Evolutionary conservation across 2,329 filamentous ascomycete species (phyloP).

Genomic region (Trichoderma lentiforme): DNA sequence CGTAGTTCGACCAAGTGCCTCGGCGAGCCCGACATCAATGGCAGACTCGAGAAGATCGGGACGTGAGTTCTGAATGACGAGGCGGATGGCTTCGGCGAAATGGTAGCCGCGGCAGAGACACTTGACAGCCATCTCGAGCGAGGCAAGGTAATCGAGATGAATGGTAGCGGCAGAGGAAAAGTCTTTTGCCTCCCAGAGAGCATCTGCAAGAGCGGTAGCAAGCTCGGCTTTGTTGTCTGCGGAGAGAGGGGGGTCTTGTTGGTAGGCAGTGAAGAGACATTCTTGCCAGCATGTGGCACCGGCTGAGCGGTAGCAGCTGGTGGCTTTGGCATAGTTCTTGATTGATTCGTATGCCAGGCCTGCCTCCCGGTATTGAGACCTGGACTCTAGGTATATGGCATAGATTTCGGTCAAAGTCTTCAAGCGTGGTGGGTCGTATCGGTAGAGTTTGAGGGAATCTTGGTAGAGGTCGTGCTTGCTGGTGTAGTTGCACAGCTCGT

Average conservation of each 20-base stretch:
- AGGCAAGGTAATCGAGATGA: constrained; percentile 74
- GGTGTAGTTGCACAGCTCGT: constrained; percentile 74
- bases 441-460: constrained; percentile 74
- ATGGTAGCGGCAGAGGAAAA: constrained; percentile 76
- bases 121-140: constrained; percentile 66
- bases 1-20: constrained; percentile 76
- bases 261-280: constrained; percentile 73
- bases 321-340: constrained; percentile 68
- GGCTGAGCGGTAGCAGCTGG: constrained; percentile 77
- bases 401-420: constrained; percentile 71
- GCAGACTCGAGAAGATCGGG: constrained; percentile 62
- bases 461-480: constrained; percentile 77
- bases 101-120: constrained; percentile 82
- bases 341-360: constrained; percentile 90
- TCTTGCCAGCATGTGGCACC: constrained; percentile 82
- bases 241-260: constrained; percentile 59
- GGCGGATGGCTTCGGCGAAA: constrained; percentile 84
- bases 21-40: constrained; percentile 75
- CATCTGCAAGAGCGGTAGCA: constrained; percentile 72
- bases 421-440: constrained; percentile 70
- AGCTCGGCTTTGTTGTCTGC: constrained; percentile 61
- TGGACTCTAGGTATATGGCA: constrained; percentile 70
- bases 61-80: constrained; percentile 60
- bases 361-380: constrained; percentile 78
- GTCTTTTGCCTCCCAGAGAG: constrained; percentile 79